Evolutionary conservation across 2,329 filamentous ascomycete species (phyloP).

Genomic region (Keithomyces neogunnii): DNA sequence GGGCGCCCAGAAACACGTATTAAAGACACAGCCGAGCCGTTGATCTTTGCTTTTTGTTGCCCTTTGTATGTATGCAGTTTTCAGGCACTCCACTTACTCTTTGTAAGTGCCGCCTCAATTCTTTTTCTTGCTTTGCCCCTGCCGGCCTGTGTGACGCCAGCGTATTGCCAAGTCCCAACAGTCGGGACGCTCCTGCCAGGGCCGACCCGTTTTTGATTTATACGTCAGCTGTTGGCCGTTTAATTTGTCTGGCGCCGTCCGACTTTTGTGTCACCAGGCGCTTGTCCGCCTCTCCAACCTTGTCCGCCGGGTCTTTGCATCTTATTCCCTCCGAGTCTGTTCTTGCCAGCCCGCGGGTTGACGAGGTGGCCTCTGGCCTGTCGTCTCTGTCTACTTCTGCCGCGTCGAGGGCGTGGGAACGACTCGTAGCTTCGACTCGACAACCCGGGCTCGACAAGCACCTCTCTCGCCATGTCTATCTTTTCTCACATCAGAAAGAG

Average conservation of each 20-base stretch:
- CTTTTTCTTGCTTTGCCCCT: background rate
- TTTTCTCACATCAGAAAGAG: slow-evolving; percentile 45
- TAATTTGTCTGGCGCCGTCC: background rate
- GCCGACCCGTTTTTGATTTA: slow-evolving; percentile 3
- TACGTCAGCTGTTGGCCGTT: background rate
- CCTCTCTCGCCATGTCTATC: slow-evolving; percentile 41
- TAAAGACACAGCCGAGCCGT: background rate
- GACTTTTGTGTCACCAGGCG: background rate
- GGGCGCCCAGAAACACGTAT: background rate
- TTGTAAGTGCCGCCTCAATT: background rate
- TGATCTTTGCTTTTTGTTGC: background rate
- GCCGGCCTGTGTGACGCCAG: background rate
- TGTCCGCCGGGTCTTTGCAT: background rate
- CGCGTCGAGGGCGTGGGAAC: background rate
- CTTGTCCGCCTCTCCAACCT: background rate
- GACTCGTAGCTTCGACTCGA: background rate
- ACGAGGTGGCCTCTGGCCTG: background rate
- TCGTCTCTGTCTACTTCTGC: background rate
- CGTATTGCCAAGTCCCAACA: background rate
- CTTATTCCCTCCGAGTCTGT: background rate
- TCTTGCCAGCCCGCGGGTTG: background rate
- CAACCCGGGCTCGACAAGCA: background rate
- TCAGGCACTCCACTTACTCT: background rate
- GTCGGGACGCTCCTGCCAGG: slow-evolving; percentile 1
- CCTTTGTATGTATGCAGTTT: background rate